Evolutionary conservation across 345 rosid species (phyloP), one percentile per base, ranked within the genome.

Genomic region (Acer campestre): DNA sequence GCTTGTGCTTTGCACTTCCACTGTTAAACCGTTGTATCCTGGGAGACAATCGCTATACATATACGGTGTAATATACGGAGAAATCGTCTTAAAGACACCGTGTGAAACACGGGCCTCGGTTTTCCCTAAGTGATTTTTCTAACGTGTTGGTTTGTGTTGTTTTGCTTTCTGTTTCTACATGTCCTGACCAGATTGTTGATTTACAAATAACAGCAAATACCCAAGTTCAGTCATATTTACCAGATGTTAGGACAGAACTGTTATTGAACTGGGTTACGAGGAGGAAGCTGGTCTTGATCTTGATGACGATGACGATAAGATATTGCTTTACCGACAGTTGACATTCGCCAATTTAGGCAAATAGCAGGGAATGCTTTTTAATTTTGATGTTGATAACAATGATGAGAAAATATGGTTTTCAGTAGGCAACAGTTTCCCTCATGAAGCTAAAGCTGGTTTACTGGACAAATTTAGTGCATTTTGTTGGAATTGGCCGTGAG

Each of bases 271-370:
- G 31, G 80, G 75, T 31, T 81, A 77, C 13, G 86, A 61, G 18
- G 81, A 40, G 48, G 85, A 85, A 59, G 86, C 77, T 42, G 70
- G 31, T 56, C n/a, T 77, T 10, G 85, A 84, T 66, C 59, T 70
- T 13, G 87, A 88, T 74, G 88, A 81, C 44, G 70, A 48, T 42
- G 88, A 89, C 42, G 85, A 89, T 69, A 82, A 81, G 66, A 64
- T 38, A 49, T 67, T 76, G 53, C 87, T 89, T 66, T 49, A 83
- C 68, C 82, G 79, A 31, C 86, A 85, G 79, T 75, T 79, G 75
- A 84, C 88, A n/a, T 80, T 84, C 44, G 6, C 88, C 23, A 69
- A 84, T 69, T 64, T 82, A 64, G 88, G 87, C 7, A 48, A 79
- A 67, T 79, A 70, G 78, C 23, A 16, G 11, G 61, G 6, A 44